A percentile compares a stretch with the other conserved stretches of the same genome.
Conservation (phyloP, 805 yeast species). For the Jamesozyma rosinii region DNA sequence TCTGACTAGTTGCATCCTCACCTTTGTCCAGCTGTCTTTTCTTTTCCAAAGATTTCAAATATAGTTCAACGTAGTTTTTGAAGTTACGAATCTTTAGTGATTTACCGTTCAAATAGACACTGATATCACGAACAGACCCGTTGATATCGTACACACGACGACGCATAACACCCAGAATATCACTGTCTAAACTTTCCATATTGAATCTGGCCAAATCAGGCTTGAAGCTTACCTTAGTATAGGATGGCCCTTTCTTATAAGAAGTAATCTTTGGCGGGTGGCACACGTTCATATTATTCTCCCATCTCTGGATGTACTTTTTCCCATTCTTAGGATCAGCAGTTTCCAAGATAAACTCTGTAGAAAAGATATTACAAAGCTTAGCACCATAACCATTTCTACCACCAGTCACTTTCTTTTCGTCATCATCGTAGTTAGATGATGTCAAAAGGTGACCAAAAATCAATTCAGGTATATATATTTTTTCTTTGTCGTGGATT, state of each 20-base stretch:
- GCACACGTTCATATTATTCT: constrained; percentile 70
- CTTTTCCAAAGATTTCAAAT: constrained; percentile 63
- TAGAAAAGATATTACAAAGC: constrained; percentile 89
- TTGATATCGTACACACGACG: constrained; percentile 94
- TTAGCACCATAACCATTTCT: constrained; percentile 98
- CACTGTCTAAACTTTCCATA: constrained; percentile 78
- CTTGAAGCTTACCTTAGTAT: constrained; percentile 75
- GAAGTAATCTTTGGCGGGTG: constrained; percentile 63
- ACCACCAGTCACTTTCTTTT: constrained; percentile 95
- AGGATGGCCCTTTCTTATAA: constrained; percentile 51
- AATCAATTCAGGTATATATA: constrained; percentile 91
- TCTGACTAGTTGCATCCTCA: constrained; percentile 27
- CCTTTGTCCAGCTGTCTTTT: constrained; percentile 34
- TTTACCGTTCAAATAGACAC: constrained; percentile 68
- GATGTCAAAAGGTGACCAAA: constrained; percentile 93
- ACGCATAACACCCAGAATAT: constrained; percentile 71
- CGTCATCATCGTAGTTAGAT: constrained; percentile 89
- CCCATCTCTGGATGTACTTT: constrained; percentile 77
- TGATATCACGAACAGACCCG: constrained; percentile 81
- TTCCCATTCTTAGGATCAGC: constrained; percentile 61
- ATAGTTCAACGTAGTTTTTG: constrained; percentile 82
- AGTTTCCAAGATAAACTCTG: constrained; percentile 78
- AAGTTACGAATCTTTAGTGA: constrained; percentile 62
- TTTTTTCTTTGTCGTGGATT: constrained; percentile 81
- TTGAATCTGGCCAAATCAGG: constrained; percentile 81